phyloP scores from a whole-genome alignment of 768 basidiomycete species.

The Kondoa malvinella region DNA sequence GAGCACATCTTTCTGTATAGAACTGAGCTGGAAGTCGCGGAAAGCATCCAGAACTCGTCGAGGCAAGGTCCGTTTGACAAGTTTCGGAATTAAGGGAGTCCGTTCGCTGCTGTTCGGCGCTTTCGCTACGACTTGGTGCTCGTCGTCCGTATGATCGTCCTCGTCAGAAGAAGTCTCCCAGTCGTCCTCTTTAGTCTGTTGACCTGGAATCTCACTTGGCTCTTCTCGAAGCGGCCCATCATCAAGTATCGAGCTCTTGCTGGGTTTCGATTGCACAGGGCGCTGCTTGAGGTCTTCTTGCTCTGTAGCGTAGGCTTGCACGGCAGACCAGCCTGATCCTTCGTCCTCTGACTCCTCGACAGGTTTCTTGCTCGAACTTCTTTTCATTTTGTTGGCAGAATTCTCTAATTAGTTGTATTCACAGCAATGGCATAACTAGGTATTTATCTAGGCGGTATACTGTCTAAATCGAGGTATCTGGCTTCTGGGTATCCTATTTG shows the following conservation, averaged over 20 bases:
- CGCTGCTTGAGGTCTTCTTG: neutral
- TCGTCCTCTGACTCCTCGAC: neutral
- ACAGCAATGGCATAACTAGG: too few relatives aligned
- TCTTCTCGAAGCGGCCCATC: neutral
- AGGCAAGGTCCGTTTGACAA: neutral
- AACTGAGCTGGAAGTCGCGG: conserved; percentile 9
- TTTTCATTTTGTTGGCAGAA: neutral
- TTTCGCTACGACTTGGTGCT: neutral
- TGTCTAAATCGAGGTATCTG: too few relatives aligned
- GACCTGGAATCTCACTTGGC: neutral
- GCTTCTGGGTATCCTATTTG: too few relatives aligned
- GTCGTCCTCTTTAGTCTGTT: neutral
- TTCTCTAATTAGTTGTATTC: neutral
- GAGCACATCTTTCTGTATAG: conserved; percentile 37
- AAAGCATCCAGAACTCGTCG: too few relatives aligned
- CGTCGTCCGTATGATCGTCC: conserved; percentile 8
- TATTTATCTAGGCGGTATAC: too few relatives aligned
- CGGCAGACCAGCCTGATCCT: neutral
- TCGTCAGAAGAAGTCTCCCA: neutral
- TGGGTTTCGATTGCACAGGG: neutral
- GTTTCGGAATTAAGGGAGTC: neutral
- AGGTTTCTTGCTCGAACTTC: neutral
- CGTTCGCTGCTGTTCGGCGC: neutral
- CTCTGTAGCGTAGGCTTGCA: neutral
- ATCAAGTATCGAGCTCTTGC: neutral